A percentile compares a stretch with the other conserved stretches of the same genome.
Conservation (phyloP, 805 yeast species). For the Pichia gijzeniarum region DNA sequence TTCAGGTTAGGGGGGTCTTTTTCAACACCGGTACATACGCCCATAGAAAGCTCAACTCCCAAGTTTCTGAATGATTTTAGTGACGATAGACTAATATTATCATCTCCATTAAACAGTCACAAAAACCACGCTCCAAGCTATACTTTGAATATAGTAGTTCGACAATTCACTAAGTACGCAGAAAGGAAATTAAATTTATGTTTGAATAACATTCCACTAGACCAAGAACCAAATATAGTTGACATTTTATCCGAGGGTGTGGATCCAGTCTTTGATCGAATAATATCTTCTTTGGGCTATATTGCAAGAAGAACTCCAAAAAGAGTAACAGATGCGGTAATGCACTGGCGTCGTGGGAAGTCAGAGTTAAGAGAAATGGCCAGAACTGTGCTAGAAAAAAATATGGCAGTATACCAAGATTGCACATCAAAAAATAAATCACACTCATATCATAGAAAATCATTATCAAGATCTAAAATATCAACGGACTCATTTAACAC, state of each 20-base stretch:
- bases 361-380: conserved; percentile 75
- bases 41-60: conserved; percentile 10
- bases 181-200: conserved; percentile 80
- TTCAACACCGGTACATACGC: conserved; percentile 9
- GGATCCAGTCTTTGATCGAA: conserved; percentile 81
- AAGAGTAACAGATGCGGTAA: conserved; percentile 93
- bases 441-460: conserved; percentile 19
- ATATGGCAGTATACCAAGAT: conserved; percentile 22
- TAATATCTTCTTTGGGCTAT: conserved; percentile 80
- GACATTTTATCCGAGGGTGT: conserved; percentile 78
- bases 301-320: conserved; percentile 87
- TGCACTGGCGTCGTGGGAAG: conserved; percentile 96
- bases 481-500: background rate
- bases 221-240: conserved; percentile 71
- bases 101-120: conserved; percentile 29
- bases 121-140: conserved; percentile 70
- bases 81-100: conserved; percentile 2
- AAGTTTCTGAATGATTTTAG: conserved; percentile 1
- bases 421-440: conserved; percentile 3
- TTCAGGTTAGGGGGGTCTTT: conserved; percentile 21
- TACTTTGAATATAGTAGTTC: conserved; percentile 87
- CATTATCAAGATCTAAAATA: conserved; percentile 19
- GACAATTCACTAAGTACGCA: conserved; percentile 91
- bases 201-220: conserved; percentile 53
- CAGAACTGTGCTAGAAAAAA: conserved; percentile 44